Evolutionary conservation across 2,329 filamentous ascomycete genomes (phyloP).

Genomic region (Fusarium proliferatum): DNA sequence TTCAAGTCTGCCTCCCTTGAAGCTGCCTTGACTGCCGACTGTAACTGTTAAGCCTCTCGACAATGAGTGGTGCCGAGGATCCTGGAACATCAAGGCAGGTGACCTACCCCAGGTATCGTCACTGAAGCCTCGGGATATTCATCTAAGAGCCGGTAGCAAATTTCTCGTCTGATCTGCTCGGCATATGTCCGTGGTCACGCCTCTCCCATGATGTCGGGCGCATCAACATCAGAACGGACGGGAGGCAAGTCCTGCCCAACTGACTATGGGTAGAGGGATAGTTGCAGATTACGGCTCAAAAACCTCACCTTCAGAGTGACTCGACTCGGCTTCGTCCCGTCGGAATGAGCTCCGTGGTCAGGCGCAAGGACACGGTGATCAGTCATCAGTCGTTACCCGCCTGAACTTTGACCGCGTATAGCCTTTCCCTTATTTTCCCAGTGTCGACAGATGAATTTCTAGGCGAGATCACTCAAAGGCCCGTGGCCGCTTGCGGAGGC

Average conservation of each 20-base stretch:
- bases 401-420: constrained; percentile 18
- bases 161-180: constrained; percentile 42
- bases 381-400: constrained; percentile 41
- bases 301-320: constrained; percentile 7
- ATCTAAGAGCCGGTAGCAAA: constrained; percentile 19
- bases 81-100: constrained; percentile 29
- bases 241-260: constrained; percentile 24
- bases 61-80: constrained; percentile 19
- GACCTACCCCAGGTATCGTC: constrained; percentile 38
- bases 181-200: constrained; percentile 41
- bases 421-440: neutral
- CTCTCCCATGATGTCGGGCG: constrained; percentile 37
- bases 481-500: constrained; percentile 42
- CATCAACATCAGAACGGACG: constrained; percentile 28
- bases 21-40: neutral
- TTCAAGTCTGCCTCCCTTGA: constrained; percentile 14
- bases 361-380: constrained; percentile 38
- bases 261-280: constrained; percentile 15
- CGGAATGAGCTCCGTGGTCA: constrained; percentile 35
- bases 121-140: constrained; percentile 35
- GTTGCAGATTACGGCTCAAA: constrained; percentile 15
- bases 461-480: constrained; percentile 31
- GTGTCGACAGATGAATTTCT: constrained; percentile 25
- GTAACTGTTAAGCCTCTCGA: constrained; percentile 16
- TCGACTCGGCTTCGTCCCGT: constrained; percentile 34